Evolutionary conservation across 2,329 filamentous ascomycete species (phyloP).

Genomic region (Apiospora saccharicola): DNA sequence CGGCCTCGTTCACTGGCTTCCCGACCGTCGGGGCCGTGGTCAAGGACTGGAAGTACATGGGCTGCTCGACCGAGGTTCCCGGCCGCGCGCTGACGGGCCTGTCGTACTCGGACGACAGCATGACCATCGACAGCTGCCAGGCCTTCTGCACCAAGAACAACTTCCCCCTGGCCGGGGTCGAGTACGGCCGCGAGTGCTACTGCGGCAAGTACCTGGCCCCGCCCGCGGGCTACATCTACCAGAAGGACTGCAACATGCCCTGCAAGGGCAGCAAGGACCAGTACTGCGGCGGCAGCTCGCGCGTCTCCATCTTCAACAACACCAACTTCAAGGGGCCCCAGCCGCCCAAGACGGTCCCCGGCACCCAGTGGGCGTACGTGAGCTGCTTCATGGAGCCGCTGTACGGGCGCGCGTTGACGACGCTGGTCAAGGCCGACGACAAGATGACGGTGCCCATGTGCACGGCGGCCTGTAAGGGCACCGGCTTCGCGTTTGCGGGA

Average conservation of each 20-base stretch:
- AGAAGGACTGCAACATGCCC: slow-evolving; percentile 32
- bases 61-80: slow-evolving; percentile 31
- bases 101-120: slow-evolving; percentile 30
- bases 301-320: slow-evolving; percentile 33
- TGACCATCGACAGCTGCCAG: slow-evolving; percentile 33
- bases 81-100: slow-evolving; percentile 31
- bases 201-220: slow-evolving; percentile 29
- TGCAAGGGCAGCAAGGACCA: slow-evolving; percentile 34
- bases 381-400: slow-evolving; percentile 28
- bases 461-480: slow-evolving; percentile 36
- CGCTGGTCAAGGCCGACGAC: slow-evolving; percentile 29
- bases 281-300: slow-evolving; percentile 36
- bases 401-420: slow-evolving; percentile 22
- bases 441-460: slow-evolving; percentile 49
- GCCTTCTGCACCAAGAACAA: slow-evolving; percentile 32
- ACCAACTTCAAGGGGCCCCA: slow-evolving; percentile 28
- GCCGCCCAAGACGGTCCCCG: slow-evolving; percentile 30
- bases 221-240: slow-evolving; percentile 31
- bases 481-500: slow-evolving; percentile 45
- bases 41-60: slow-evolving; percentile 29
- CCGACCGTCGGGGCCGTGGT: slow-evolving; percentile 20
- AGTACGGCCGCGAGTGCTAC: slow-evolving; percentile 34
- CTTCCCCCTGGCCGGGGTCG: slow-evolving; percentile 30
- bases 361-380: slow-evolving; percentile 23
- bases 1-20: slow-evolving; percentile 11